Conservation (phyloP, 148 eudicot species). For the Rhododendron mucronatum region DNA sequence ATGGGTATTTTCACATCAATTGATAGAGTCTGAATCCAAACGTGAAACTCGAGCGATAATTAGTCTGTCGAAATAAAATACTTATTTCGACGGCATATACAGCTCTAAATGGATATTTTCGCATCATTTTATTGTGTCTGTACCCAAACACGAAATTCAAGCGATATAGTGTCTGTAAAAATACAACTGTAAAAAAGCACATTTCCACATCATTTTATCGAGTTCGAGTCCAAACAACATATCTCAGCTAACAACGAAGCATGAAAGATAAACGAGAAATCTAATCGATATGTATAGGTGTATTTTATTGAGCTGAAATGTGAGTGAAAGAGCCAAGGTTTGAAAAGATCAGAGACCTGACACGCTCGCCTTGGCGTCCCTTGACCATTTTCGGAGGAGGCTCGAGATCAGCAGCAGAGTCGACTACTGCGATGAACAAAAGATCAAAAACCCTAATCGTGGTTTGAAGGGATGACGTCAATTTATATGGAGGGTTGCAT, state of each 20-base stretch:
- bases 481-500: not conserved
- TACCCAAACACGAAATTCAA: not conserved
- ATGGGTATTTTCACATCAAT: not conserved
- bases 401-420: not conserved
- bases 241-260: not conserved
- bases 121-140: not conserved
- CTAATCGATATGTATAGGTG: too few species aligned
- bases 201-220: not conserved
- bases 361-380: slow-evolving; percentile 87
- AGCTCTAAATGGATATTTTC: not conserved
- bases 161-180: not conserved
- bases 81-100: not conserved
- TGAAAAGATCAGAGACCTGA: slow-evolving; percentile 29
- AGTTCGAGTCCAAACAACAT: not conserved
- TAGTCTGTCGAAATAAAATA: not conserved
- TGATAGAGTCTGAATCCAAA: not conserved
- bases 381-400: slow-evolving; percentile 53
- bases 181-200: not conserved
- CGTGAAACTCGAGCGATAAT: not conserved
- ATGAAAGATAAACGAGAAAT: not conserved
- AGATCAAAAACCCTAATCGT: not conserved
- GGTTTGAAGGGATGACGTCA: not conserved
- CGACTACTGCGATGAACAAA: slow-evolving; percentile 5
- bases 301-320: too few species aligned
- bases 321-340: not conserved